A percentile compares a stretch with the other conserved stretches of the same genome.
phyloP scores from a whole-genome alignment of 140 eudicot species.

The Flaveria floridana region DNA sequence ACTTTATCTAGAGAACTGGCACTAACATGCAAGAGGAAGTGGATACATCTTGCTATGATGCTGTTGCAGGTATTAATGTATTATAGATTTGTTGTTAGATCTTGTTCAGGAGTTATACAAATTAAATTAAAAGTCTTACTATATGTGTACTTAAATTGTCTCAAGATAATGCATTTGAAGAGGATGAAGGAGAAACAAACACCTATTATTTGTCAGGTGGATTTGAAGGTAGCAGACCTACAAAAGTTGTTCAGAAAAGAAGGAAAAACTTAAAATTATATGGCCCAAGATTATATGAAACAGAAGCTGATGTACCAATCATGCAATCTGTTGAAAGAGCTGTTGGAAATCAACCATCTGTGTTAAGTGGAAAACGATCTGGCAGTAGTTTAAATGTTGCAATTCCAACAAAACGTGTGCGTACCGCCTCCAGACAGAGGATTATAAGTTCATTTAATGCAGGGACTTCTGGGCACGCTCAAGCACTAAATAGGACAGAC shows the following conservation, averaged over 20 bases:
- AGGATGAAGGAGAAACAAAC: slow-evolving; percentile 85
- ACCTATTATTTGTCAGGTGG: slow-evolving; percentile 57
- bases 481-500: slow-evolving; percentile 64
- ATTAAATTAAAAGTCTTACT: slow-evolving; percentile 8
- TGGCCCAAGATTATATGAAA: slow-evolving; percentile 57
- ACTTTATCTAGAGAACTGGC: slow-evolving; percentile 54
- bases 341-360: slow-evolving; percentile 53
- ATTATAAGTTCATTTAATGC: slow-evolving; percentile 65
- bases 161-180: slow-evolving; percentile 63
- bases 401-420: slow-evolving; percentile 84
- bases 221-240: slow-evolving; percentile 50
- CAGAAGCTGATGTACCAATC: slow-evolving; percentile 48
- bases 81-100: neutral
- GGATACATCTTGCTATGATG: slow-evolving; percentile 69
- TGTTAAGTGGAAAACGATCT: slow-evolving; percentile 61
- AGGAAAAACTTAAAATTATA: slow-evolving; percentile 50
- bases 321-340: slow-evolving; percentile 51
- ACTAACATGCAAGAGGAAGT: slow-evolving; percentile 64
- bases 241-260: slow-evolving; percentile 56
- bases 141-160: slow-evolving; percentile 41
- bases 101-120: slow-evolving; percentile 5
- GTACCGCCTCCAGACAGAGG: slow-evolving; percentile 96
- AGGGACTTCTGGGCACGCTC: slow-evolving; percentile 62
- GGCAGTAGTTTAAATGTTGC: slow-evolving; percentile 63
- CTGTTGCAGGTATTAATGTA: slow-evolving; percentile 54